Percentiles rank a stretch among this genome's conserved stretches.
Conservation (phyloP, 139 green algal species). For the Chlamydomonas incerta region DNA sequence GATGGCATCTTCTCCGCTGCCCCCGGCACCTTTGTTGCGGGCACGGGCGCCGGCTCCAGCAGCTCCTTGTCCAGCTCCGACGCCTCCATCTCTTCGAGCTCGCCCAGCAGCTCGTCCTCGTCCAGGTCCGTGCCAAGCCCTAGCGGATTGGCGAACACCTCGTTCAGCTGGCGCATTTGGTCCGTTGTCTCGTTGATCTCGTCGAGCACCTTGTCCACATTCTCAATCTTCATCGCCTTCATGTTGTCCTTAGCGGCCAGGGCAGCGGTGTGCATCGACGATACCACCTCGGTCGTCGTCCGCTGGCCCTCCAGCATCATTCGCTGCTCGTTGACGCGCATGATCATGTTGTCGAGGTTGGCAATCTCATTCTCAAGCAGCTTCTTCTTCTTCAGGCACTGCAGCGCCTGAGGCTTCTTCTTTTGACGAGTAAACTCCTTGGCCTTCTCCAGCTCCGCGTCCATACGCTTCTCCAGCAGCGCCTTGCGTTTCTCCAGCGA, state of each 20-base stretch:
- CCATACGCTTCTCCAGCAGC: slow-evolving; percentile 90
- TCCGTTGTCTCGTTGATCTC: slow-evolving; percentile 95
- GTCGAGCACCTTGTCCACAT: slow-evolving; percentile 94
- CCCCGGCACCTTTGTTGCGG: slow-evolving; percentile 52
- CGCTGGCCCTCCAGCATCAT: slow-evolving; percentile 92
- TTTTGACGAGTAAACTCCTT: slow-evolving; percentile 83
- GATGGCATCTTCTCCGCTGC: slow-evolving; percentile 39
- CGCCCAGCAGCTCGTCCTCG: slow-evolving; percentile 68
- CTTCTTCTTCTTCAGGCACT: slow-evolving; percentile 96
- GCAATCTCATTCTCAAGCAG: slow-evolving; percentile 90
- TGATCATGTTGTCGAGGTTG: slow-evolving; percentile 90
- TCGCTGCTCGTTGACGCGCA: slow-evolving; percentile 93
- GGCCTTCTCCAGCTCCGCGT: slow-evolving; percentile 85
- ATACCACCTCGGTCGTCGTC: slow-evolving; percentile 78
- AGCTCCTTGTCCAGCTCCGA: slow-evolving; percentile 79
- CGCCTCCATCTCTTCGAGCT: slow-evolving; percentile 75
- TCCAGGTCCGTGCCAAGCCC: slow-evolving; percentile 85
- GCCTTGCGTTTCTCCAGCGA: slow-evolving; percentile 91
- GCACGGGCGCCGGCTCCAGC: slow-evolving; percentile 76
- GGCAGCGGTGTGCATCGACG: slow-evolving; percentile 77
- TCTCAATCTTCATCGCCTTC: slow-evolving; percentile 92
- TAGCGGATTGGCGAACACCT: slow-evolving; percentile 85
- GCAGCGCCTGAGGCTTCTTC: slow-evolving; percentile 90
- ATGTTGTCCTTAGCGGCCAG: slow-evolving; percentile 85
- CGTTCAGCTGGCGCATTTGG: slow-evolving; percentile 92